Percentiles rank a stretch among this genome's conserved stretches.
Conservation (phyloP, 768 basidiomycete genomes). For the Psilocybe tampanensis region DNA sequence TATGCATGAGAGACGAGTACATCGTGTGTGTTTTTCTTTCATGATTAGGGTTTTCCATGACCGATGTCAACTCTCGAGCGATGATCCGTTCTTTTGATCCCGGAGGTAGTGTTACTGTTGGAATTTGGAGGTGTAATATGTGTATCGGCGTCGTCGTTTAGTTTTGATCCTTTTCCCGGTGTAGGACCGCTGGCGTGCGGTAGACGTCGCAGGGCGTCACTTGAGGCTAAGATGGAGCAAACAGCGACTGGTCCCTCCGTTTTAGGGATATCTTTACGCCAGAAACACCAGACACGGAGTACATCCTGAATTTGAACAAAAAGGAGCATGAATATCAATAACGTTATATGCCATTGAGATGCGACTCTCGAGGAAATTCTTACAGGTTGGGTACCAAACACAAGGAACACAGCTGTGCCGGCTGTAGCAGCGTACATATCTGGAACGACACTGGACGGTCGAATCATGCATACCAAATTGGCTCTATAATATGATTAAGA, state of each 20-base stretch:
- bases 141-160: not conserved
- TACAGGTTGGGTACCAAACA: conserved; percentile 40
- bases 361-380: conserved; percentile 1
- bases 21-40: no score
- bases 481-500: conserved; percentile 19
- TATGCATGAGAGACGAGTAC: no score
- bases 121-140: no score
- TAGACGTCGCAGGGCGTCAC: not conserved
- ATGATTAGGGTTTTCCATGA: no score
- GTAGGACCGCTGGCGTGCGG: not conserved
- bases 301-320: not conserved
- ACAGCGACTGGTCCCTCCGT: not conserved
- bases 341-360: no score
- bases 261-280: not conserved
- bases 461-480: conserved; percentile 30
- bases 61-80: not conserved
- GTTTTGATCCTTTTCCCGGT: not conserved
- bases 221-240: not conserved
- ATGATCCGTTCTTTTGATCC: not conserved
- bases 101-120: no score
- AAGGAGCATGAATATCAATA: no score
- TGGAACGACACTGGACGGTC: conserved; percentile 21
- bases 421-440: conserved; percentile 38
- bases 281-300: not conserved
- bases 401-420: conserved; percentile 36